phyloP scores from a whole-genome alignment of 139 green algal species.

The Auxenochlorella pyrenoidosa region DNA sequence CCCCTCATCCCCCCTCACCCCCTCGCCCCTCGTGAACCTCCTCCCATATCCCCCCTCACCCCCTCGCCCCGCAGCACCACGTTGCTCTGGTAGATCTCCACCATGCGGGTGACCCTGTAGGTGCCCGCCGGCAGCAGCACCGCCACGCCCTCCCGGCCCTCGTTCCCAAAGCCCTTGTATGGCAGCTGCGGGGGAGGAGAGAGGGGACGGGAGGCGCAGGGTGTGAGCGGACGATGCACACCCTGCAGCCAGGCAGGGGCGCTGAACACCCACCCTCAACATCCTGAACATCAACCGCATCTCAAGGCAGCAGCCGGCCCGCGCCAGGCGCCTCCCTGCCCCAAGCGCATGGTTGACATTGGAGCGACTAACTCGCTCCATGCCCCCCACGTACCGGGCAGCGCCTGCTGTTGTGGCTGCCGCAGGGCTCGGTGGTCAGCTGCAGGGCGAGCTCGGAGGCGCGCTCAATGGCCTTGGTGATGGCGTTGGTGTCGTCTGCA shows the following conservation, averaged over 20 bases:
- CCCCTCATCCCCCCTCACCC: background rate
- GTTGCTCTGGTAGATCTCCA: conserved; percentile 4
- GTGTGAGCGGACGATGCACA: too few species aligned
- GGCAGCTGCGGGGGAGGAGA: background rate
- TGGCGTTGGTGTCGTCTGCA: conserved; percentile 3
- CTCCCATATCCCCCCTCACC: background rate
- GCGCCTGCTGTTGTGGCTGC: background rate
- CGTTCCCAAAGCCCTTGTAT: background rate
- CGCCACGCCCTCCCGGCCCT: background rate
- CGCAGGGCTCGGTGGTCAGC: background rate
- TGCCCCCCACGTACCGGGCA: background rate
- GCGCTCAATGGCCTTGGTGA: background rate
- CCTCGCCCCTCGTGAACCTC: background rate
- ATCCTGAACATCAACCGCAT: too few species aligned
- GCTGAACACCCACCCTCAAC: too few species aligned
- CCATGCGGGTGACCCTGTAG: background rate
- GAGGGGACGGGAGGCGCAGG: background rate
- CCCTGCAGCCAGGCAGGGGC: too few species aligned
- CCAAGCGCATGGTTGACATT: too few species aligned
- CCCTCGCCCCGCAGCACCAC: conserved; percentile 8
- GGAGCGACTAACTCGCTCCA: too few species aligned
- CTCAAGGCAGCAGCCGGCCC: too few species aligned
- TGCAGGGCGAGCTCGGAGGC: background rate
- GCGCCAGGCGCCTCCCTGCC: too few species aligned
- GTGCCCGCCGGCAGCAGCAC: background rate